phyloP scores from a whole-genome alignment of 1,284 basidiomycete species.

The Ustilago hordei region DNA sequence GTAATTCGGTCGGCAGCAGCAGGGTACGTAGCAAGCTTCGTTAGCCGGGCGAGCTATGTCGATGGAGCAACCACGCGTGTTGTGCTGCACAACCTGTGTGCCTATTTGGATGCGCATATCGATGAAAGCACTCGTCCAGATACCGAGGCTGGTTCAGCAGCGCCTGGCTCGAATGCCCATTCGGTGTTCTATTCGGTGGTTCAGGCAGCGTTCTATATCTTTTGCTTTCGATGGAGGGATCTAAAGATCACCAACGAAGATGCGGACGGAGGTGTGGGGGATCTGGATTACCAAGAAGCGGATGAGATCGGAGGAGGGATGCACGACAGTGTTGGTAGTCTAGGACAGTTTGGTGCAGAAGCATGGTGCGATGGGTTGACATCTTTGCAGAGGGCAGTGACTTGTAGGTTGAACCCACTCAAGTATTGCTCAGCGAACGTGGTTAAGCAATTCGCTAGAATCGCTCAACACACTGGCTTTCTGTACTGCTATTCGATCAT shows the following conservation, averaged over 20 bases:
- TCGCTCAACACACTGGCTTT: conserved; percentile 90
- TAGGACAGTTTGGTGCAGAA: conserved; percentile 38
- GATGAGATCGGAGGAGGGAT: conserved; percentile 49
- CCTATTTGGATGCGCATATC: conserved; percentile 80
- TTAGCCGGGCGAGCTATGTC: conserved; percentile 89
- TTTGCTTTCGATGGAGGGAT: conserved; percentile 97
- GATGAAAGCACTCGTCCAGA: conserved; percentile 69
- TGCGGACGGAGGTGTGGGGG: conserved; percentile 70
- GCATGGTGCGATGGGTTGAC: conserved; percentile 85
- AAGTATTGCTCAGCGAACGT: conserved; percentile 81
- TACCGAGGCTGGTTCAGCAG: conserved; percentile 51
- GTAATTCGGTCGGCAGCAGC: conserved; percentile 66
- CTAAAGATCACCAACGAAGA: conserved; percentile 75
- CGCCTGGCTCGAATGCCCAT: conserved; percentile 57
- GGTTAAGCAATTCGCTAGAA: conserved; percentile 91
- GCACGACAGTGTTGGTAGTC: conserved; percentile 45
- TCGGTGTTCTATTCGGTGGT: conserved; percentile 88
- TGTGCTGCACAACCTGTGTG: conserved; percentile 85
- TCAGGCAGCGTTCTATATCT: conserved; percentile 94
- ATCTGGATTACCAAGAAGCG: conserved; percentile 35
- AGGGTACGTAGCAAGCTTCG: conserved; percentile 78
- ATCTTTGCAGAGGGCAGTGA: conserved; percentile 83
- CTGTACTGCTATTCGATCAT: conserved; percentile 95
- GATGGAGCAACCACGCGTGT: conserved; percentile 80
- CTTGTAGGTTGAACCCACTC: conserved; percentile 87